Conservation (phyloP, 2,329 filamentous ascomycete genomes). For the Beauveria bassiana region DNA sequence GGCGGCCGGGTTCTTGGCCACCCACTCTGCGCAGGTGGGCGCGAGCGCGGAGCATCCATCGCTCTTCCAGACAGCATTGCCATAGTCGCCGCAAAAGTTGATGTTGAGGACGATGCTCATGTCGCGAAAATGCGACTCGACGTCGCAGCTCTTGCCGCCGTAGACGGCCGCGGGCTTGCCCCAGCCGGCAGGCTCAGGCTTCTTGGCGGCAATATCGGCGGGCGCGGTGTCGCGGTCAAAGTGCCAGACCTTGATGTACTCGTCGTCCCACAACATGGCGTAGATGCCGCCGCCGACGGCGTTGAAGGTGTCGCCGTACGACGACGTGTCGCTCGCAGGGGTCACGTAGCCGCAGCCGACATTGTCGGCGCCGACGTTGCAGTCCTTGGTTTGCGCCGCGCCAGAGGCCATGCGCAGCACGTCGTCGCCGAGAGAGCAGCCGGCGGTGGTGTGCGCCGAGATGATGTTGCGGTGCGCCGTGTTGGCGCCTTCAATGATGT, state of each 20-base stretch:
- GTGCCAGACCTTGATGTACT: constrained; percentile 67
- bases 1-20: constrained; percentile 35
- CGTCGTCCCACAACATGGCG: constrained; percentile 61
- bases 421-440: constrained; percentile 21
- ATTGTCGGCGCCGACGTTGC: constrained; percentile 28
- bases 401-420: constrained; percentile 7
- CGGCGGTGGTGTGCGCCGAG: constrained; percentile 49
- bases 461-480: constrained; percentile 50
- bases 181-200: constrained; percentile 60
- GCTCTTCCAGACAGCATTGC: constrained; percentile 33
- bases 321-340: constrained; percentile 31
- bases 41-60: constrained; percentile 1
- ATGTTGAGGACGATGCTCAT: constrained; percentile 70
- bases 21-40: constrained; percentile 35
- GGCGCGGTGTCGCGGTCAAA: constrained; percentile 62
- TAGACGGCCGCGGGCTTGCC: constrained; percentile 62
- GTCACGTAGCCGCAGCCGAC: constrained; percentile 39
- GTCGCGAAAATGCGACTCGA: constrained; percentile 56
- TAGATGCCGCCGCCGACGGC: constrained; percentile 59
- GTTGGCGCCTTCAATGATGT: constrained; percentile 66
- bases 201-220: constrained; percentile 49
- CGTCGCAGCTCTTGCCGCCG: constrained; percentile 55
- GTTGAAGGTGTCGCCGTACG: constrained; percentile 62
- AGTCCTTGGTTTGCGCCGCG: constrained; percentile 21
- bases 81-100: constrained; percentile 66